These are phyloP conservation scores for Roridomyces roridus DNA, from an alignment of 768 basidiomycete species.

Conservation along the genomic window DNA sequence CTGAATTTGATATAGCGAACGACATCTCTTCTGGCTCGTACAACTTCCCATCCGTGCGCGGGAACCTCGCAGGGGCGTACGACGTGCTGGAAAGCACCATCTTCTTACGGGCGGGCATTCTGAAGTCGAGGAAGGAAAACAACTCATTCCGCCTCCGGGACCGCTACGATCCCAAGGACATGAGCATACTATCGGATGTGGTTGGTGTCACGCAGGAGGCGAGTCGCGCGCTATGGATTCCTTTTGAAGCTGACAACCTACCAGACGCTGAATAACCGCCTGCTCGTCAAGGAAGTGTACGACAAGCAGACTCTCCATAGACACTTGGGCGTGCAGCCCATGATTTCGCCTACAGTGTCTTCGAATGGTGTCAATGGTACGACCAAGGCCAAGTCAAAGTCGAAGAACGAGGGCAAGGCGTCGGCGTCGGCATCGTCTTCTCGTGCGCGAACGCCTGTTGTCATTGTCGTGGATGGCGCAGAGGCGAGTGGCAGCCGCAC, in stretches of 20 bases:
- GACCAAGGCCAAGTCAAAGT: conserved; percentile 5
- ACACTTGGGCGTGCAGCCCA: conserved; percentile 53
- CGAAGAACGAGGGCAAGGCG: conserved; percentile 11
- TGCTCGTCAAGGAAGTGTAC: conserved; percentile 72
- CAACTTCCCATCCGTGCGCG: conserved; percentile 80
- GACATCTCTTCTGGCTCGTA: conserved; percentile 93
- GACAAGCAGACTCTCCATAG: conserved; percentile 63
- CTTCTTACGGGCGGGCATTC: conserved; percentile 66
- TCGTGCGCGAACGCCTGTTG: conserved; percentile 7
- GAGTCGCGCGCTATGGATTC: conserved; percentile 27
- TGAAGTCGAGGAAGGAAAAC: conserved; percentile 61
- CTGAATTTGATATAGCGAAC: conserved; percentile 69
- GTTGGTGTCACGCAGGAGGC: conserved; percentile 89
- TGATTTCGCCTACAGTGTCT: conserved; percentile 6
- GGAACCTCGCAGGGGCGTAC: conserved; percentile 83
- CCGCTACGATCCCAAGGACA: conserved; percentile 58
- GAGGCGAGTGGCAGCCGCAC: conserved; percentile 12
- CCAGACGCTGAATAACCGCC: conserved; percentile 79
- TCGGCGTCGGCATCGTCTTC: background rate
- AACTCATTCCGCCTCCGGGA: conserved; percentile 50
- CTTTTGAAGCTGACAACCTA: background rate
- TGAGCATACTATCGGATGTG: conserved; percentile 82
- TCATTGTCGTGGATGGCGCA: conserved; percentile 2
- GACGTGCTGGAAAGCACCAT: conserved; percentile 79
- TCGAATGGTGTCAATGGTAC: conserved; percentile 1